A percentile compares a stretch with the other conserved stretches of the same genome.
phyloP scores from a whole-genome alignment of 2,329 filamentous ascomycete species.

The Exophiala spinifera region DNA sequence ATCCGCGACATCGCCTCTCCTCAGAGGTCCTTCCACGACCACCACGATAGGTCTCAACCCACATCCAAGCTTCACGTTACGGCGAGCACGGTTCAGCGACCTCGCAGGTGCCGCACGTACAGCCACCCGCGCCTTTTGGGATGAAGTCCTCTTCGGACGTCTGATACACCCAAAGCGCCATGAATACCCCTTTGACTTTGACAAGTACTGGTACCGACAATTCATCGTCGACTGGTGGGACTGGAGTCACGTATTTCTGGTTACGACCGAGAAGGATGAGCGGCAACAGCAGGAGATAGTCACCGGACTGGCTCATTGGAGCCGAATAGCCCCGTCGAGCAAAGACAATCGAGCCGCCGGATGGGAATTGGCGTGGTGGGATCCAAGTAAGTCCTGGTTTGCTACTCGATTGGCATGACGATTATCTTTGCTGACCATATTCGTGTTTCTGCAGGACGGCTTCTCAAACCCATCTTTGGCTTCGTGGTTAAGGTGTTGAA shows the following conservation, averaged over 20 bases:
- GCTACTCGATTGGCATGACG: neutral
- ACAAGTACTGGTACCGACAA: slow-evolving; percentile 27
- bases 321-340: slow-evolving; percentile 17
- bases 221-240: slow-evolving; percentile 26
- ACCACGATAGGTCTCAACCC: neutral
- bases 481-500: slow-evolving; percentile 36
- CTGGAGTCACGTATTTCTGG: slow-evolving; percentile 23
- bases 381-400: slow-evolving; percentile 17
- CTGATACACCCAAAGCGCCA: slow-evolving; percentile 23
- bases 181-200: slow-evolving; percentile 18
- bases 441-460: slow-evolving; percentile 7
- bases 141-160: slow-evolving; percentile 26
- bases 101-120: slow-evolving; percentile 19
- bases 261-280: slow-evolving; percentile 15
- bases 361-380: slow-evolving; percentile 22
- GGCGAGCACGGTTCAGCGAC: slow-evolving; percentile 20
- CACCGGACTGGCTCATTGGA: slow-evolving; percentile 25
- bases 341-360: slow-evolving; percentile 19
- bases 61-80: slow-evolving; percentile 11
- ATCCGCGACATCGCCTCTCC: neutral
- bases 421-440: neutral
- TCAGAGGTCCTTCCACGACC: neutral
- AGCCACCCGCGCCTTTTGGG: slow-evolving; percentile 19
- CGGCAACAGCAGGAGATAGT: slow-evolving; percentile 9
- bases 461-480: slow-evolving; percentile 42